Evolutionary conservation across 2,329 filamentous ascomycete species (phyloP), one percentile per base, ranked within the genome.

Genomic region (Penicillium sp.): DNA sequence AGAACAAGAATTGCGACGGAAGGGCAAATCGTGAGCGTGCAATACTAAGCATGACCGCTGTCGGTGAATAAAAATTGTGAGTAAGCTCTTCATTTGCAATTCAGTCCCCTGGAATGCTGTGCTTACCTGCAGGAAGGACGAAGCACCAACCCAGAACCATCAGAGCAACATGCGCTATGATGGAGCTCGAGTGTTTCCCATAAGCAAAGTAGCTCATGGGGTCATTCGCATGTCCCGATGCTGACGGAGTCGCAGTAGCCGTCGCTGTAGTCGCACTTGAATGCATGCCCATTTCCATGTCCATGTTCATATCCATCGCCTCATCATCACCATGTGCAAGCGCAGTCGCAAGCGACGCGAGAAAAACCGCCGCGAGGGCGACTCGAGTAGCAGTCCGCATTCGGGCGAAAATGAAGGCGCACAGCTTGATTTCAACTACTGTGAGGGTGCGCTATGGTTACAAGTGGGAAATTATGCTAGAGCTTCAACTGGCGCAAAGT

Each of bases 1-100:
- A 73, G 72, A 93, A 93, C 9, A 80, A 60, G 59, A 92, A 82
- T 69, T 96, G 93, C 1, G 81, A 75, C 1, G 82, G 79, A 2
- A 96, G 80, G 1, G 88, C 88, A 66, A 89, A 87, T 61, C 89
- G 84, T 44, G 93, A 97, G 59, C 85, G 86, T 35, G 89, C 88
- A 62, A 96, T 81, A 54, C 92, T 96, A 62, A 98, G 81, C 87
- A 97, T 91, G 49, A 96, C 88, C 63, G 86, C 91, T 95, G 42
- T 67, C 62, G 53, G 27, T 8, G 39, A 19, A 25, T 5, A 23
- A 42, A 3, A 5, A 27, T 42, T 50, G 48, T 50, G 21, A 19
- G 19, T 23, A 21, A 13, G 39, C 35, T 42, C 21, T 55, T 29
- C 43, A 50, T 29, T 42, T 37, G 21, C 3, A 25, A 13, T 39